Evolutionary conservation across 2,329 filamentous ascomycete species (phyloP).

Genomic region (Aureobasidium sp.): DNA sequence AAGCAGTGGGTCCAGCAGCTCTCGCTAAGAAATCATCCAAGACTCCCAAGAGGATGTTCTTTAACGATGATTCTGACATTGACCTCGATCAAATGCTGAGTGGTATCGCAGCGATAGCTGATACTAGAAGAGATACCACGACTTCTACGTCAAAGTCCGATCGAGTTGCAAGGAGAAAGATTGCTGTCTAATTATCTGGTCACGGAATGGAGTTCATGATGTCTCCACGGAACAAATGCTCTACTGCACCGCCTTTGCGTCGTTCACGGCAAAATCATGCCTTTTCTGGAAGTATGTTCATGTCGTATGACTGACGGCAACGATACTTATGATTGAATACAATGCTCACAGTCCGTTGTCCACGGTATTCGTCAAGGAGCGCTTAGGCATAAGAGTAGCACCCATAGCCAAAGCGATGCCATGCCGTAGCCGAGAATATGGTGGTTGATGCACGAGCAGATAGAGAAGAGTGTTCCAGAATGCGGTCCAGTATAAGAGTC

Average conservation of each 20-base stretch:
- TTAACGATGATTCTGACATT: constrained; percentile 4
- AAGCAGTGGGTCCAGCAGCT: not conserved
- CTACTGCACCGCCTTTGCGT: not conserved
- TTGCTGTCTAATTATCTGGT: not conserved
- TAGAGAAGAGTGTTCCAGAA: not conserved
- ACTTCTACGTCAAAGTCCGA: not conserved
- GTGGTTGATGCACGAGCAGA: not conserved
- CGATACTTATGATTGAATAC: not conserved
- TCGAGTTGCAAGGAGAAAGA: not conserved
- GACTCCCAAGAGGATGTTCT: not conserved
- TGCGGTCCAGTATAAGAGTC: not conserved
- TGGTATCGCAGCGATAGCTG: constrained; percentile 9
- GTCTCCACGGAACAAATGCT: too few species aligned
- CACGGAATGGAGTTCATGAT: not conserved
- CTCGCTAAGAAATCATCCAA: not conserved
- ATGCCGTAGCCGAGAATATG: not conserved
- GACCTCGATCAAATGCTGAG: constrained; percentile 7
- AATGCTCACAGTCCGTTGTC: not conserved
- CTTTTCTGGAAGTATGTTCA: not conserved
- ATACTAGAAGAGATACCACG: not conserved
- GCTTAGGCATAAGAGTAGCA: not conserved
- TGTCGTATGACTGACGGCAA: not conserved
- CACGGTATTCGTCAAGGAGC: not conserved
- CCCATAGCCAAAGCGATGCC: not conserved
- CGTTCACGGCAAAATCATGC: not conserved